These are phyloP conservation scores for Eucalyptus erythrocorys DNA, from an alignment of 345 rosid species.

Conservation along the genomic window DNA sequence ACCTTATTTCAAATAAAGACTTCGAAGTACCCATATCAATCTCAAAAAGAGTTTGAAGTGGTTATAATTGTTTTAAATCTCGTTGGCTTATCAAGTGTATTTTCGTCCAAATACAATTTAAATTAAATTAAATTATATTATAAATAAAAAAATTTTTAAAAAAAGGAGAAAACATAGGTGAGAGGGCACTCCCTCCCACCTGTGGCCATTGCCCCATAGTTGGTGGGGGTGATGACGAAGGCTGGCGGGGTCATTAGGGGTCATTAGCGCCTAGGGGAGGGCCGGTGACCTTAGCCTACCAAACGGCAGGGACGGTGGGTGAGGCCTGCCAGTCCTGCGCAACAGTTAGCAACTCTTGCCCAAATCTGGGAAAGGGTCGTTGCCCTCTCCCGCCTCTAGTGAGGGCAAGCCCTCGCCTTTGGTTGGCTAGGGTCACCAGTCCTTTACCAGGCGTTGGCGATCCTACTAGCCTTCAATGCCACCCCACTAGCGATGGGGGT, in stretches of 20 bases:
- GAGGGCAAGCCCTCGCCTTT: rapidly evolving
- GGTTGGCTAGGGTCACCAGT: rapidly evolving
- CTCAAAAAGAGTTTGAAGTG: rapidly evolving
- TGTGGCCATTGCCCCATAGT: rapidly evolving
- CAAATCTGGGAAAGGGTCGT: rapidly evolving
- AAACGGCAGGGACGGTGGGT: rapidly evolving
- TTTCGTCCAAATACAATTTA: too few relatives aligned
- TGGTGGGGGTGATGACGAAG: rapidly evolving
- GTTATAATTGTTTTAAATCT: rapidly evolving
- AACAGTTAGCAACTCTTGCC: rapidly evolving
- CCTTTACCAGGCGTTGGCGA: rapidly evolving
- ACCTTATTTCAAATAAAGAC: rapidly evolving
- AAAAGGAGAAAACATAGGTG: rapidly evolving
- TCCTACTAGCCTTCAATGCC: rapidly evolving
- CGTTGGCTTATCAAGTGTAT: rapidly evolving
- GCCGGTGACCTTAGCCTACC: rapidly evolving
- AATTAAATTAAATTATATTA: too few relatives aligned
- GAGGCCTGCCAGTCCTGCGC: rapidly evolving
- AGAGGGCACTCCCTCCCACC: rapidly evolving
- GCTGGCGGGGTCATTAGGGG: rapidly evolving
- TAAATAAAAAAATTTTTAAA: too few relatives aligned
- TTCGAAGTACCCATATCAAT: rapidly evolving
- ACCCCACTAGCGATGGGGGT: rapidly evolving
- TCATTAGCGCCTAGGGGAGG: rapidly evolving
- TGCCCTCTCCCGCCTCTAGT: rapidly evolving